Base-by-base conservation (phyloP, 179 eudicot species). In the Carnegiea gigantea region DNA sequence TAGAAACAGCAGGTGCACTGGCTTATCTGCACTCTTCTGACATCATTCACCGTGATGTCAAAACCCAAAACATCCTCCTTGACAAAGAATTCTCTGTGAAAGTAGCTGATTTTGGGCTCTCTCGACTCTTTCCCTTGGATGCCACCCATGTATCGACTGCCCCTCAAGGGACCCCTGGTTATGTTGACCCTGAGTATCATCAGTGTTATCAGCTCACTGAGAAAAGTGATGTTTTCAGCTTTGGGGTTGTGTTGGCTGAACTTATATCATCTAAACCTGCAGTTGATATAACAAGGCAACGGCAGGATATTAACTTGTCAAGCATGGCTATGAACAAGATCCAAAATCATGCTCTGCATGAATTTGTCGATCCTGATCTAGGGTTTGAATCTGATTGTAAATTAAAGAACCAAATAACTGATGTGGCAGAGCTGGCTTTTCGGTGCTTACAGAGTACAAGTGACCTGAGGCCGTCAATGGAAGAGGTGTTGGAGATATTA, bases 401-500 rank as follows among this genome's bases (percentile, higher is more conserved):
- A 44, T 53, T 78, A 17, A 81, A 68, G 68, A 67, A 76, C 72
- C 82, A 84, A 70, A 79, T 86, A 23, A 82, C 54, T 4, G 80
- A 62, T 1, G 89, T 86, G 7, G 88, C 87, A 11, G 83, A 88
- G 65, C 73, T 88, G 76, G 86, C 83, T 26, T 81, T 84, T 79
- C 82, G 77, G 78, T 88, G 89, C 68, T 78, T 88, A 75, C 86
- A 84, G 77, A 46, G 82, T 73, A 87, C 83, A 38, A 86, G 85
- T 44, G 89, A 88, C 13, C 76, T 82, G 86, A 77, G 90, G 75
- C 90, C 90, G 2, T 30, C 87, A 1, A 88, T 88, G 90, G 78
- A 75, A 21, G 84, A 84, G 48, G 85, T 84, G 18, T 83, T 83
- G 70, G 85, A 84, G 43, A 80, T 73, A 26, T 54, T 85, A 12